Conservation (phyloP, 2,329 filamentous ascomycete species). For the Phialocephala subalpina region DNA sequence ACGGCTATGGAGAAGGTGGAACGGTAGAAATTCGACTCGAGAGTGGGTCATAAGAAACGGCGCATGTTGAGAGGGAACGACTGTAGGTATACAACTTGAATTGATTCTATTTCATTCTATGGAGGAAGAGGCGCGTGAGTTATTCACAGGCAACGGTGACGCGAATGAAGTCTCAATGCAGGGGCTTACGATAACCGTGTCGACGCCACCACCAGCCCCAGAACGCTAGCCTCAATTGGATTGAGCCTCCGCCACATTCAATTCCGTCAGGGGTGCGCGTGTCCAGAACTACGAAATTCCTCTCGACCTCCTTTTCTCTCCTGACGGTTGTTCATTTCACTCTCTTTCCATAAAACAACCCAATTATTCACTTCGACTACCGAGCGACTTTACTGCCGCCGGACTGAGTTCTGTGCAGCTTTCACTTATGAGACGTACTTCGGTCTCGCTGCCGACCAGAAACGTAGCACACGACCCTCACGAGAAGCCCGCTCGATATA, state of each 20-base stretch:
- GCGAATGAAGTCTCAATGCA: constrained; percentile 18
- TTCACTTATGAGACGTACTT: constrained; percentile 68
- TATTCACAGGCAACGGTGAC: constrained; percentile 28
- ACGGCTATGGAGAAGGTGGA: not conserved
- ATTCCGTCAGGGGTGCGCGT: constrained; percentile 9
- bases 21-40: not conserved
- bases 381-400: constrained; percentile 22
- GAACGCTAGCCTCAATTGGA: not conserved
- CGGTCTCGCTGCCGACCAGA: constrained; percentile 69
- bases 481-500: constrained; percentile 71
- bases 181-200: not conserved
- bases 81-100: constrained; percentile 14
- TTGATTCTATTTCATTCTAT: constrained; percentile 32
- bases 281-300: constrained; percentile 18
- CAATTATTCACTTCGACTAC: constrained; percentile 15
- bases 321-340: constrained; percentile 4
- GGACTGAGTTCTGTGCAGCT: constrained; percentile 22
- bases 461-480: constrained; percentile 66
- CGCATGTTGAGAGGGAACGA: constrained; percentile 11
- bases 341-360: not conserved
- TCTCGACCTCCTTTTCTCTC: constrained; percentile 18
- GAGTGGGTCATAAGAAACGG: constrained; percentile 4
- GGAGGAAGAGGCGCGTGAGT: constrained; percentile 6
- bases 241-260: constrained; percentile 1
- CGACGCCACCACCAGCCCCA: not conserved